A percentile compares a stretch with the other conserved stretches of the same genome.
These are phyloP conservation scores for Aquilaria malaccensis DNA, from an alignment of 345 rosid genomes.

Conservation along the genomic window DNA sequence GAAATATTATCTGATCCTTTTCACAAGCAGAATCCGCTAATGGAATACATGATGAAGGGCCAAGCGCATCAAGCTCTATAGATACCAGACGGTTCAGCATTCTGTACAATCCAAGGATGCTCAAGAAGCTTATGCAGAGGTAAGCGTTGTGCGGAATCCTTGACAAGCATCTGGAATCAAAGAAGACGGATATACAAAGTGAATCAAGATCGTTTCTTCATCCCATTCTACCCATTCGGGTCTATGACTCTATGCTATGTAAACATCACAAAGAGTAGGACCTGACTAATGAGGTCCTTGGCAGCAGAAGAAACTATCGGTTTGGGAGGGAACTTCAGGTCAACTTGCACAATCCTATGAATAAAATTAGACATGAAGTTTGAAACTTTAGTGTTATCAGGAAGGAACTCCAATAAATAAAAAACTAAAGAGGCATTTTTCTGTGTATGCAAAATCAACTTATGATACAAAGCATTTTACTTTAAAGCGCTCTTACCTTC, in stretches of 20 bases:
- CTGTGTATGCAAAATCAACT: neutral
- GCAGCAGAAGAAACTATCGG: constrained; percentile 87
- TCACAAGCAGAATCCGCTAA: too few relatives aligned
- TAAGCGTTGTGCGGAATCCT: constrained; percentile 74
- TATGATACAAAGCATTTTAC: too few relatives aligned
- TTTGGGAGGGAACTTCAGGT: constrained; percentile 83
- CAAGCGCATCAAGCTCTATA: constrained; percentile 38
- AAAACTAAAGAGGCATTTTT: neutral
- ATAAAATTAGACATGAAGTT: neutral
- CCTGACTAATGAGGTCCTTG: constrained; percentile 91
- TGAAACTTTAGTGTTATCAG: neutral
- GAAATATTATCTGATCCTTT: too few relatives aligned
- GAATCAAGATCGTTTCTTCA: neutral
- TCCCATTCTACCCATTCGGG: too few relatives aligned
- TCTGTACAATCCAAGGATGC: constrained; percentile 95
- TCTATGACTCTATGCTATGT: neutral
- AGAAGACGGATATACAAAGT: neutral
- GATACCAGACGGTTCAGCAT: constrained; percentile 88
- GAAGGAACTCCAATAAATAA: neutral
- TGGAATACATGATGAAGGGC: too few relatives aligned
- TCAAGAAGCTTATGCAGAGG: constrained; percentile 85
- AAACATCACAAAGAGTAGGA: constrained; percentile 6
- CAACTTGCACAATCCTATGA: constrained; percentile 91
- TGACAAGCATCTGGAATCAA: constrained; percentile 76
- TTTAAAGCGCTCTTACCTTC: constrained; percentile 38